Evolutionary conservation across 2,329 filamentous ascomycete species (phyloP), one percentile per base, ranked within the genome.

Genomic region (Fusarium falciforme): DNA sequence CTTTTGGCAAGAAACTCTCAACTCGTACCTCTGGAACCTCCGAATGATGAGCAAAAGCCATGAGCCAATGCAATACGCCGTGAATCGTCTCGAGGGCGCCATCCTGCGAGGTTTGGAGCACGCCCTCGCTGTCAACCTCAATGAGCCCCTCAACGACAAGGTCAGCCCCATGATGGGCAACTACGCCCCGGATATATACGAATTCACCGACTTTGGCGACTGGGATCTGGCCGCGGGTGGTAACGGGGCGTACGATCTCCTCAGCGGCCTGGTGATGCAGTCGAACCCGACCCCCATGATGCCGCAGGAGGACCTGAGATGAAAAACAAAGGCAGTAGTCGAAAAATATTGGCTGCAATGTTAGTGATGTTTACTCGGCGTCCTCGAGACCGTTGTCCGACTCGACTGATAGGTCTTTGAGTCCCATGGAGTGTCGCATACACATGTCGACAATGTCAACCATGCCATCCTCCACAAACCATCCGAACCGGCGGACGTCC

Each of bases 21-120:
- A 81, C 67, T 80, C 79, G 9, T 82, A 81, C 55, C 78, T 81
- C 6, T 82, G 80, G 80, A 79, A 77, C 29, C 72, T 82, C 63
- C 79, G 72, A 49, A 80, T 79, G 63, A 81, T 80, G 78, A 83
- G 81, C 76, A 83, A 83, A 66, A 79, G 78, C 54, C 78, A 79
- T 62, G 78, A 82, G 29, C 81, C 81, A 4, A 82, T 83, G 77
- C 78, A 79, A 44, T 83, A 83, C 58, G 81, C 81, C 9, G 81
- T 82, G 20, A 82, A 82, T 62, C 79, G 81, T 9, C 77, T 83
- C 6, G 81, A 83, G 57, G 81, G 81, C 35, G 80, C 80, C n/a
- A 82, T 83, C 54, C 71, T 83, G 36, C 79, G 81, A n/a, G 81
- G 81, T 2, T 71, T 83, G 5, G 81, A 83, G 72, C 81, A 83